Evolutionary conservation across 2,329 filamentous ascomycete genomes (phyloP).

Genomic region (Phialemoniopsis sp.): DNA sequence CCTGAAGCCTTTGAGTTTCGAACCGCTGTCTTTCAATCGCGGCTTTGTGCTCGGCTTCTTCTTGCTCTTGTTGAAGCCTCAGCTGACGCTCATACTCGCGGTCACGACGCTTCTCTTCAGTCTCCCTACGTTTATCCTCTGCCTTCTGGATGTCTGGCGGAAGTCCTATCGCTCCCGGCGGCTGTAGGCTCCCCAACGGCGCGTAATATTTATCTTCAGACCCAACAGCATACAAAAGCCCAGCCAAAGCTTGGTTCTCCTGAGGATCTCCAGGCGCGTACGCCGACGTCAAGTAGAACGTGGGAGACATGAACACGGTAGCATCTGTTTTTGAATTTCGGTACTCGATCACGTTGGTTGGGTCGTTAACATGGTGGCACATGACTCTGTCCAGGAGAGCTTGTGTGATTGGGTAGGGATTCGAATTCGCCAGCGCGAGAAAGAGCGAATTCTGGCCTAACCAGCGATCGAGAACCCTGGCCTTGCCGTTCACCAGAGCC

Average conservation of each 20-base stretch:
- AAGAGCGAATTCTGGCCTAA: conserved; percentile 21
- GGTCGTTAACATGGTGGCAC: conserved; percentile 17
- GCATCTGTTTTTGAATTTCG: conserved; percentile 5
- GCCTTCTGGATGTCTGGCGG: conserved; percentile 11
- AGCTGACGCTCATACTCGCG: conserved; percentile 7
- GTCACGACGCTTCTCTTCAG: conserved; percentile 4
- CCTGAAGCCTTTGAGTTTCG: too few species aligned
- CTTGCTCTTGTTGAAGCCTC: conserved; percentile 6
- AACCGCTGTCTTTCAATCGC: conserved; percentile 4
- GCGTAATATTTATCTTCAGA: conserved; percentile 10
- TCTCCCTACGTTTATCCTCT: conserved; percentile 6
- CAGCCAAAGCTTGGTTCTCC: conserved; percentile 1
- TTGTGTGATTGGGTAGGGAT: conserved; percentile 15
- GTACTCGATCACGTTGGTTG: too few species aligned
- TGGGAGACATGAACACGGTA: conserved; percentile 20
- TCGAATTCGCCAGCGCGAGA: conserved; percentile 21
- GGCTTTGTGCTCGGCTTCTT: conserved; percentile 5
- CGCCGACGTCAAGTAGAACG: conserved; percentile 20
- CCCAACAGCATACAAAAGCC: conserved; percentile 1
- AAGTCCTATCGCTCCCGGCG: conserved; percentile 7
- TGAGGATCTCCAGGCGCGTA: neutral
- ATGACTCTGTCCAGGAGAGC: conserved; percentile 18
- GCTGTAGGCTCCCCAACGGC: conserved; percentile 5
- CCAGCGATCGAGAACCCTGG: conserved; percentile 17
- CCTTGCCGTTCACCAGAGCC: conserved; percentile 15